Evolutionary conservation across 2,329 filamentous ascomycete species (phyloP).

Genomic region (Aaosphaeria arxii): DNA sequence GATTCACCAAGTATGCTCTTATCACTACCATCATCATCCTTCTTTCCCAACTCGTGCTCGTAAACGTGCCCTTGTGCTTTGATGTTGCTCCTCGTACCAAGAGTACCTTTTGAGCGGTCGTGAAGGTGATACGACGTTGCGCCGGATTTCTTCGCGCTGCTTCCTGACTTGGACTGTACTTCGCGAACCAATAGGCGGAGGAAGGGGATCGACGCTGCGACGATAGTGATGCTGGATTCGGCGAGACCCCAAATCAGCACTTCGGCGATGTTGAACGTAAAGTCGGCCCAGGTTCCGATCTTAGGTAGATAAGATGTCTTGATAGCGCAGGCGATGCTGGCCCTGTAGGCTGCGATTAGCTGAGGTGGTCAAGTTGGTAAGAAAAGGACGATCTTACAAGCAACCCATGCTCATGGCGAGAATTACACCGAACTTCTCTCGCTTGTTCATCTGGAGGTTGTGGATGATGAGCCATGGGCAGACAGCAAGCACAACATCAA

Average conservation of each 20-base stretch:
- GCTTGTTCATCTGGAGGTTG: constrained; percentile 22
- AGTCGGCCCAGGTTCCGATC: constrained; percentile 6
- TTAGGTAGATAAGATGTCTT: constrained; percentile 19
- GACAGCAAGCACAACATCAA: constrained; percentile 26
- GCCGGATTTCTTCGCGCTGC: neutral
- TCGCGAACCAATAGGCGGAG: constrained; percentile 19
- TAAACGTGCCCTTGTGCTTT: neutral
- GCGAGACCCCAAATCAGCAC: constrained; percentile 23
- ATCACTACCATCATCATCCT: neutral
- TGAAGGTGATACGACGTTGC: neutral
- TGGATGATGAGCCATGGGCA: constrained; percentile 25
- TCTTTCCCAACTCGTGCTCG: neutral
- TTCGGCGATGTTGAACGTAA: constrained; percentile 2
- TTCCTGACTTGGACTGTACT: neutral
- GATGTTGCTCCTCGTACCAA: neutral
- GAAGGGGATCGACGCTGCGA: constrained; percentile 24
- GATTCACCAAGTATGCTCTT: neutral
- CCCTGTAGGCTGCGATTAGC: constrained; percentile 8
- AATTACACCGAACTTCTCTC: constrained; percentile 21
- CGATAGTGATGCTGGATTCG: constrained; percentile 26
- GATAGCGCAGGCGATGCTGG: constrained; percentile 15
- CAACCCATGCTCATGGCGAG: constrained; percentile 24
- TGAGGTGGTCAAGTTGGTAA: no score
- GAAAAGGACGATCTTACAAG: constrained; percentile 3
- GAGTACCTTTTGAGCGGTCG: neutral